Conservation (phyloP, 1,284 basidiomycete species). For the Schizophyllum commune region DNA sequence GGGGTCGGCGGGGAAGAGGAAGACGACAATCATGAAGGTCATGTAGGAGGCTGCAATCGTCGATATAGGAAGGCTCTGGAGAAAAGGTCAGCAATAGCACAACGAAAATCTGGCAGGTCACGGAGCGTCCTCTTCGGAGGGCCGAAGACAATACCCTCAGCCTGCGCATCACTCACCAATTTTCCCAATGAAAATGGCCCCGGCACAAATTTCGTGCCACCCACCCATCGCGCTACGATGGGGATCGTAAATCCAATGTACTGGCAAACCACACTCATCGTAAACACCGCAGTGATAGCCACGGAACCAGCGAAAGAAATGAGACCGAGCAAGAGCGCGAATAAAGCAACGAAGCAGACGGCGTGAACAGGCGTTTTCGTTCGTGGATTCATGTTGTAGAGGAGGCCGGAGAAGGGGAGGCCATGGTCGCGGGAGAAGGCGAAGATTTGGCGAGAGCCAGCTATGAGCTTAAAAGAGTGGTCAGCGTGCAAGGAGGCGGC, state of each 20-base stretch:
- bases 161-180: slow-evolving; percentile 6
- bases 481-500: neutral
- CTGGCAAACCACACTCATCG: slow-evolving; percentile 45
- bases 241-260: slow-evolving; percentile 58
- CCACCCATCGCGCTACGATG: slow-evolving; percentile 38
- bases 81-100: neutral
- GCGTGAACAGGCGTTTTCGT: slow-evolving; percentile 63
- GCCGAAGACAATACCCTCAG: neutral
- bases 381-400: slow-evolving; percentile 59
- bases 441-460: slow-evolving; percentile 50
- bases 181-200: slow-evolving; percentile 15
- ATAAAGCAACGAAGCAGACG: slow-evolving; percentile 48
- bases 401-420: slow-evolving; percentile 60
- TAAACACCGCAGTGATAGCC: slow-evolving; percentile 62
- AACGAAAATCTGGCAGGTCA: neutral
- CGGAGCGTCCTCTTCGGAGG: too few species aligned
- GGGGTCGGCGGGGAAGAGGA: slow-evolving; percentile 16
- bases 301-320: slow-evolving; percentile 55
- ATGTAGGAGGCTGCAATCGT: slow-evolving; percentile 15
- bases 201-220: slow-evolving; percentile 38
- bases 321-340: slow-evolving; percentile 44
- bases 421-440: slow-evolving; percentile 24
- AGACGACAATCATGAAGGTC: slow-evolving; percentile 18
- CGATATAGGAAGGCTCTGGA: slow-evolving; percentile 15
- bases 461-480: slow-evolving; percentile 32